These are phyloP conservation scores for Flammula alnicola DNA, from an alignment of 1,284 basidiomycete genomes.

Conservation along the genomic window DNA sequence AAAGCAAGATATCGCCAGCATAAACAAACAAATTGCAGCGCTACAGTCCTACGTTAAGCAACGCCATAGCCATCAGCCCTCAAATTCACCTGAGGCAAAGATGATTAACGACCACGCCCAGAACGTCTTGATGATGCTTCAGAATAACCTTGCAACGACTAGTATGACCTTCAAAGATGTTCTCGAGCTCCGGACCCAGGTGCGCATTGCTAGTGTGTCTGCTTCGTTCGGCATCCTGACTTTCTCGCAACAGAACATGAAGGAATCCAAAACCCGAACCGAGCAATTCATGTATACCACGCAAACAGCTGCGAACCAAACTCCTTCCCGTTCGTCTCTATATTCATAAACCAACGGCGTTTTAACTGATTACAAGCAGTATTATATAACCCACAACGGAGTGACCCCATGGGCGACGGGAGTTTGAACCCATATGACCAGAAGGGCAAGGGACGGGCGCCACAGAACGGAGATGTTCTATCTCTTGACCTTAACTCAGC, in stretches of 20 bases:
- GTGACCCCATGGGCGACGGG: slow-evolving; percentile 78
- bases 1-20: slow-evolving; percentile 97
- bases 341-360: slow-evolving; percentile 8
- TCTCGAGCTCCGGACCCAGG: slow-evolving; percentile 94
- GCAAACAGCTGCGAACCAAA: slow-evolving; percentile 71
- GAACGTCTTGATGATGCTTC: slow-evolving; percentile 97
- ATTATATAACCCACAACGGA: slow-evolving; percentile 67
- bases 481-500: slow-evolving; percentile 88
- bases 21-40: slow-evolving; percentile 95
- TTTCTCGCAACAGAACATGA: slow-evolving; percentile 84
- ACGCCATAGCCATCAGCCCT: slow-evolving; percentile 46
- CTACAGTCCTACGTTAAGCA: slow-evolving; percentile 85
- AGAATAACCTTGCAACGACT: slow-evolving; percentile 93
- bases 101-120: slow-evolving; percentile 95
- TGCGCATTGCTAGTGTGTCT: slow-evolving; percentile 37
- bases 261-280: slow-evolving; percentile 94
- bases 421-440: slow-evolving; percentile 57
- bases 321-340: slow-evolving; percentile 65
- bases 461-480: slow-evolving; percentile 82
- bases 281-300: slow-evolving; percentile 97
- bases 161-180: slow-evolving; percentile 99
- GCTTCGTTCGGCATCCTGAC: background rate
- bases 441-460: slow-evolving; percentile 80
- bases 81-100: slow-evolving; percentile 67
- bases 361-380: slow-evolving; percentile 52